Conservation (phyloP, 805 yeast genomes). For the Barnettozyma populi region DNA sequence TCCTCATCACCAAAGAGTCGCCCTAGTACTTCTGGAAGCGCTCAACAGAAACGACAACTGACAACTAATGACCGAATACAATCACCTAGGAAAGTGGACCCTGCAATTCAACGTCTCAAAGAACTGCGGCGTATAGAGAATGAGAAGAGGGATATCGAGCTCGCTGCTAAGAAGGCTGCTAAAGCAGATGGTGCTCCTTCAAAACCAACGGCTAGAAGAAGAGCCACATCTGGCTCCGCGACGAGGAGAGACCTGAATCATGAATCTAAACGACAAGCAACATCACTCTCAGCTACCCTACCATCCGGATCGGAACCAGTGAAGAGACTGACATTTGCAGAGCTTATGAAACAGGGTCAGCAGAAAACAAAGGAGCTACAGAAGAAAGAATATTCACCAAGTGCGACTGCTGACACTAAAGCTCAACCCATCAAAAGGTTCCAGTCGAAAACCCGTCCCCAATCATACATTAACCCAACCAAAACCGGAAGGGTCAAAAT, state of each 20-base stretch:
- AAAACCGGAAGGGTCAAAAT: background rate
- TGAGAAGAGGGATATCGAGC: constrained; percentile 31
- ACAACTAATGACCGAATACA: background rate
- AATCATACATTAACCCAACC: background rate
- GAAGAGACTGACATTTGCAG: constrained; percentile 47
- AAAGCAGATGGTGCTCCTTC: background rate
- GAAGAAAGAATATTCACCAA: constrained; percentile 16
- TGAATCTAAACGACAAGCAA: background rate
- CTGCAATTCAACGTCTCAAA: constrained; percentile 65
- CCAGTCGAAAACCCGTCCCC: background rate
- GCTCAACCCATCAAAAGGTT: constrained; percentile 7
- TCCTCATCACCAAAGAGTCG: background rate
- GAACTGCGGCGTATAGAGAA: constrained; percentile 58
- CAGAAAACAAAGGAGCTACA: constrained; percentile 24
- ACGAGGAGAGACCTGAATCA: background rate
- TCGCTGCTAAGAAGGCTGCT: constrained; percentile 26
- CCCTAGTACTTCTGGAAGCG: background rate
- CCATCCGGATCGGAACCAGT: constrained; percentile 18
- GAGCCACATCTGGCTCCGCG: background rate
- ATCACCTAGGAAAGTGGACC: constrained; percentile 41
- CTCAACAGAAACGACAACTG: background rate
- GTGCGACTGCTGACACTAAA: constrained; percentile 5
- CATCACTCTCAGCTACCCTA: constrained; percentile 7
- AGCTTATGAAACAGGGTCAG: constrained; percentile 54
- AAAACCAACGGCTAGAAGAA: background rate